phyloP scores from a whole-genome alignment of 1,284 basidiomycete genomes.

The Leccinum pallidistipes region DNA sequence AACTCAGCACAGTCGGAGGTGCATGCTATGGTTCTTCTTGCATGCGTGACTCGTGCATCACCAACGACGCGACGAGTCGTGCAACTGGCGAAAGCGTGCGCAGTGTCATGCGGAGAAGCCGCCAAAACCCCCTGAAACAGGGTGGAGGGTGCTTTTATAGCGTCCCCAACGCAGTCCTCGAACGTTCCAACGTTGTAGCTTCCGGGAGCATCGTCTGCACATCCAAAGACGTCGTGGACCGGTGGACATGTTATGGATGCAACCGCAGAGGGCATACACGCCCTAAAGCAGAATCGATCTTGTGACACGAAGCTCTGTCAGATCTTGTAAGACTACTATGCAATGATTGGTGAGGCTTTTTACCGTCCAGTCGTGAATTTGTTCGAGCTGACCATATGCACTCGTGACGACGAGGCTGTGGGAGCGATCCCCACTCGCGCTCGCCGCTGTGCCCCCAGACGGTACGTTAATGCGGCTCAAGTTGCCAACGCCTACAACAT shows the following conservation, averaged over 20 bases:
- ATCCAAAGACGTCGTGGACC: slow-evolving; percentile 65
- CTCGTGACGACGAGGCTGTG: slow-evolving; percentile 73
- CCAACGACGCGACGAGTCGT: slow-evolving; percentile 42
- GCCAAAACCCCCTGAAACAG: slow-evolving; percentile 62
- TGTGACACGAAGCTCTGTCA: slow-evolving; percentile 56
- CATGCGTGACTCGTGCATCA: slow-evolving; percentile 39
- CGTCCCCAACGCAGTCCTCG: slow-evolving; percentile 58
- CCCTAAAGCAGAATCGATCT: slow-evolving; percentile 72
- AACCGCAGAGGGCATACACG: slow-evolving; percentile 59
- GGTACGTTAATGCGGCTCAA: slow-evolving; percentile 68
- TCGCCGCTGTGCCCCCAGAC: slow-evolving; percentile 53
- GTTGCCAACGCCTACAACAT: slow-evolving; percentile 54
- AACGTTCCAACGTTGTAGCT: slow-evolving; percentile 58
- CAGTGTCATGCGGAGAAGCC: slow-evolving; percentile 62
- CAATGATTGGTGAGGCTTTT: slow-evolving; percentile 9
- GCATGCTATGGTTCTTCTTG: slow-evolving; percentile 25
- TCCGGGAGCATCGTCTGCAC: slow-evolving; percentile 65
- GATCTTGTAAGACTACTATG: slow-evolving; percentile 19
- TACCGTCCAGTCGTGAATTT: slow-evolving; percentile 71
- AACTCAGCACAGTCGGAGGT: slow-evolving; percentile 12
- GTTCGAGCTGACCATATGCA: slow-evolving; percentile 60
- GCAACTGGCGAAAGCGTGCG: slow-evolving; percentile 57
- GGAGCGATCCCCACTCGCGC: slow-evolving; percentile 62
- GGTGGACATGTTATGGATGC: slow-evolving; percentile 65
- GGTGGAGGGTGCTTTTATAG: slow-evolving; percentile 54